Conservation (phyloP, 2,329 filamentous ascomycete genomes). For the Fusarium sarcochroum region DNA sequence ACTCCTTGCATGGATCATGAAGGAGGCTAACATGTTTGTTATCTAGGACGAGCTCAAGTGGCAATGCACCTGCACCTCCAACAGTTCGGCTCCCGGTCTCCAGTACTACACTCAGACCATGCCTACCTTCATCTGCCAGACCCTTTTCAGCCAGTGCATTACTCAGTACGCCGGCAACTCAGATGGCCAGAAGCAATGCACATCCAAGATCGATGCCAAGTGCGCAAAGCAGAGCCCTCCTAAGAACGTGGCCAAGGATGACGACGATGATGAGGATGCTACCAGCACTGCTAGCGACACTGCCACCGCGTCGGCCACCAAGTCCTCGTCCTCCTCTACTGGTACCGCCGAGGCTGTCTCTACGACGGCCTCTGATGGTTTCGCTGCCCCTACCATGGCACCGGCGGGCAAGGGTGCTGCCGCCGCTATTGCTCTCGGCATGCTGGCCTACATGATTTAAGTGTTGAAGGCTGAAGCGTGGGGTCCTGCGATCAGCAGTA, state of each 20-base stretch:
- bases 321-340: constrained; percentile 31
- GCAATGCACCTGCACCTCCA: constrained; percentile 63
- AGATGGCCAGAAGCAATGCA: constrained; percentile 64
- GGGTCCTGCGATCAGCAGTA: constrained; percentile 33
- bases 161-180: constrained; percentile 57
- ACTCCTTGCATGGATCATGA: background rate
- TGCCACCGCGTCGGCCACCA: constrained; percentile 43
- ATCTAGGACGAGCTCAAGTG: constrained; percentile 60
- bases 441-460: constrained; percentile 68
- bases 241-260: constrained; percentile 50
- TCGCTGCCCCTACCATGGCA: constrained; percentile 60
- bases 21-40: constrained; percentile 12
- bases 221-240: constrained; percentile 60
- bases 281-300: constrained; percentile 47
- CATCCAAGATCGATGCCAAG: constrained; percentile 59
- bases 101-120: constrained; percentile 68
- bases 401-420: constrained; percentile 60
- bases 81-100: constrained; percentile 65
- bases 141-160: constrained; percentile 65
- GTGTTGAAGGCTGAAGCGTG: constrained; percentile 33
- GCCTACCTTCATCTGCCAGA: constrained; percentile 66
- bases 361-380: constrained; percentile 51
- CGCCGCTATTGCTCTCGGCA: constrained; percentile 64
- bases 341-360: constrained; percentile 50
- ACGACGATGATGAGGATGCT: constrained; percentile 34